Evolutionary conservation across 306 rosid genomes (phyloP).

Genomic region (Gynostemma pentaphyllum): DNA sequence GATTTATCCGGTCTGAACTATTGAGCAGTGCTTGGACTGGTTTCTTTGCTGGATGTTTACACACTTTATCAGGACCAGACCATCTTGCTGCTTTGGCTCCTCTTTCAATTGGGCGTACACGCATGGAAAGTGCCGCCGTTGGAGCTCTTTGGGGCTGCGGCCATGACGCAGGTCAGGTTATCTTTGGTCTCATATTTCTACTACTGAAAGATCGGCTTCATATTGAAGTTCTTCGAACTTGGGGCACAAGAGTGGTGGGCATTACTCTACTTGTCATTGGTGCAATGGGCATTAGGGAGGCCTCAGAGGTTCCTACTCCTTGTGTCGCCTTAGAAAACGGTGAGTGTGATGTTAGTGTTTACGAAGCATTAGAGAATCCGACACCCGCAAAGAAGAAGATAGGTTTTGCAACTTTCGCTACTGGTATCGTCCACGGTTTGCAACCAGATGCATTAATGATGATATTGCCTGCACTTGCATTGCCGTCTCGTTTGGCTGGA

Average conservation of each 20-base stretch:
- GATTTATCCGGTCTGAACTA: conserved; percentile 56
- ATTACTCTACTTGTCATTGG: conserved; percentile 76
- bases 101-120: conserved; percentile 72
- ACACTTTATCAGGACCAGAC: conserved; percentile 93
- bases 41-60: conserved; percentile 87
- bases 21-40: conserved; percentile 92
- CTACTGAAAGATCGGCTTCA: conserved; percentile 75
- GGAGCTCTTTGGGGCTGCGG: conserved; percentile 99
- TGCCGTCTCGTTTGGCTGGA: conserved; percentile 84
- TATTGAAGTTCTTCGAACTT: conserved; percentile 65
- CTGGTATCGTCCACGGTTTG: conserved; percentile 82
- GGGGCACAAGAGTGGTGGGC: conserved; percentile 93
- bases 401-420: conserved; percentile 93
- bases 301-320: conserved; percentile 70
- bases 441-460: conserved; percentile 97
- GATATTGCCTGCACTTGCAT: conserved; percentile 85
- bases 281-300: conserved; percentile 84
- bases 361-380: conserved; percentile 49
- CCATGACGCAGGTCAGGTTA: conserved; percentile 88
- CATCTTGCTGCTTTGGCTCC: conserved; percentile 99
- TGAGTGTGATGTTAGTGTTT: conserved; percentile 50
- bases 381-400: conserved; percentile 61
- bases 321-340: conserved; percentile 76
- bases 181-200: conserved; percentile 74
- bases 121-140: conserved; percentile 84